Conservation (phyloP, 306 rosid genomes). For the Psophocarpus tetragonolobus region DNA sequence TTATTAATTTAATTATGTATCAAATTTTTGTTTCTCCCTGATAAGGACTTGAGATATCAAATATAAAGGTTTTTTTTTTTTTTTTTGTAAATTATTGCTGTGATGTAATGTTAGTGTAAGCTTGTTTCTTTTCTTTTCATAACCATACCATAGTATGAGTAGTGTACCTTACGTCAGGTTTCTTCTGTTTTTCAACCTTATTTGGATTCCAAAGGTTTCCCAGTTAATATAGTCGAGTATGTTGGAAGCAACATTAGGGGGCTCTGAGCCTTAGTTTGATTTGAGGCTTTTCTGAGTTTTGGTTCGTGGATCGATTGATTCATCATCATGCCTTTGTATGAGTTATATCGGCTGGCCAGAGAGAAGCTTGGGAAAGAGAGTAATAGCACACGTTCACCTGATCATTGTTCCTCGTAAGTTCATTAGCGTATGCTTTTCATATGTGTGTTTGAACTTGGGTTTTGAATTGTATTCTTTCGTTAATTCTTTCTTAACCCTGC, state of each 20-base stretch:
- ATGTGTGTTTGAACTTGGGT: conserved; percentile 22
- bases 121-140: conserved; percentile 34
- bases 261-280: conserved; percentile 40
- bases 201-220: conserved; percentile 32
- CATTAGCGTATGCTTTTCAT: conserved; percentile 2
- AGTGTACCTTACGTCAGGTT: conserved; percentile 52
- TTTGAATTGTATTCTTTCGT: conserved; percentile 26
- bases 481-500: conserved; percentile 19
- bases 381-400: conserved; percentile 38
- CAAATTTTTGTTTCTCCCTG: conserved; percentile 40
- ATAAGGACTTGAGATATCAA: conserved; percentile 52
- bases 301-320: conserved; percentile 29
- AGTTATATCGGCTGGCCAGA: conserved; percentile 70
- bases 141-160: conserved; percentile 37
- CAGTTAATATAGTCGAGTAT: conserved; percentile 34
- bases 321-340: conserved; percentile 79
- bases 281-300: conserved; percentile 39
- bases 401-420: conserved; percentile 69
- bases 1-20: conserved; percentile 43
- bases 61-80: conserved; percentile 44
- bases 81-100: conserved; percentile 40
- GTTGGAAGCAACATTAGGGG: conserved; percentile 43
- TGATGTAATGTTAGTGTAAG: neutral
- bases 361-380: conserved; percentile 59
- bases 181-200: conserved; percentile 31